A percentile compares a stretch with the other conserved stretches of the same genome.
These are phyloP conservation scores for Elongisporangium anandrum DNA, from an alignment of 352 stramenopile species.

Conservation along the genomic window DNA sequence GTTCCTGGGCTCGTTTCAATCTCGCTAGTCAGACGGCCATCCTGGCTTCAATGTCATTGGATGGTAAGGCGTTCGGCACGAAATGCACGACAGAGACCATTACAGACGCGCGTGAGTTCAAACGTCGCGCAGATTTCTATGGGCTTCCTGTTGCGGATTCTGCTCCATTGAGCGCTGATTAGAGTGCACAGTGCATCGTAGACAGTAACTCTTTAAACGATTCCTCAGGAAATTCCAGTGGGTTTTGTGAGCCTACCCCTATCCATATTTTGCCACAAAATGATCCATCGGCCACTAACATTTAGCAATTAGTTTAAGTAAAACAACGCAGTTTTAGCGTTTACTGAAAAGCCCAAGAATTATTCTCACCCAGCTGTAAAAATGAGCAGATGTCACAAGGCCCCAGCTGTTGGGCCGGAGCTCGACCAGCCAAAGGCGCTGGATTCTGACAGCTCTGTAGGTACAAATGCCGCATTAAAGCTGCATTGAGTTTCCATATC, in stretches of 20 bases:
- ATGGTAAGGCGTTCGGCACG: conserved; percentile 9
- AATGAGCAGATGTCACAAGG: too few relatives aligned
- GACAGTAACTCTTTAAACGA: not conserved
- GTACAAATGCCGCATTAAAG: too few relatives aligned
- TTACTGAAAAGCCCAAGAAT: too few relatives aligned
- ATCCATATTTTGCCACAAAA: too few relatives aligned
- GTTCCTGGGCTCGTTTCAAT: conserved; percentile 10
- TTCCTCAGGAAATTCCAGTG: too few relatives aligned
- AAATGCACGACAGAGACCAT: conserved; percentile 8
- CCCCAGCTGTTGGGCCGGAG: not conserved
- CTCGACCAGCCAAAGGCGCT: not conserved
- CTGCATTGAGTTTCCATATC: too few relatives aligned
- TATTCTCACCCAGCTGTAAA: too few relatives aligned
- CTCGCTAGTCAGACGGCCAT: conserved; percentile 17
- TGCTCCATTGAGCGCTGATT: not conserved
- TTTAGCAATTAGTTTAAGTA: too few relatives aligned
- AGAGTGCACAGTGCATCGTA: not conserved
- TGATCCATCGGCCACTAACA: too few relatives aligned
- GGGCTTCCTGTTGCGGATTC: not conserved
- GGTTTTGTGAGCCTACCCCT: too few relatives aligned
- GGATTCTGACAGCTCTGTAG: too few relatives aligned
- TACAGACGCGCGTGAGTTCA: conserved; percentile 20
- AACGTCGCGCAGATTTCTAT: conserved; percentile 8
- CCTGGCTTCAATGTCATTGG: conserved; percentile 6
- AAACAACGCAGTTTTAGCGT: too few relatives aligned